Conservation (phyloP, 108 stramenopile genomes). For the Stephanodiscus minutulus region DNA sequence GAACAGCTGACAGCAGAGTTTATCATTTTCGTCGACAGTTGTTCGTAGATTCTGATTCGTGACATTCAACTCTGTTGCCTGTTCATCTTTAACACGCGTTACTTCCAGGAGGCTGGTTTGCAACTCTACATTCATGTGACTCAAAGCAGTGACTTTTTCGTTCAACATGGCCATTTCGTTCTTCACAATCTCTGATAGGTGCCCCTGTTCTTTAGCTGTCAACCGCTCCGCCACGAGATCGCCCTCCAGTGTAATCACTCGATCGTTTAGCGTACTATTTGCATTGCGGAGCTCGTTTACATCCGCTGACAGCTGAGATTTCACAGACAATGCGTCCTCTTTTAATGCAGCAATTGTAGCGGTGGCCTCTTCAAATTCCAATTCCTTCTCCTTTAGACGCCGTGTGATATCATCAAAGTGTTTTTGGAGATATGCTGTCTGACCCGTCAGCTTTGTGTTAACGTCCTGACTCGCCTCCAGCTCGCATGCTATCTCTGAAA, state of each 20-base stretch:
- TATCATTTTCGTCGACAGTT: not conserved
- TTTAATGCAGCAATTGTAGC: not conserved
- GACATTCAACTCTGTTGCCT: not conserved
- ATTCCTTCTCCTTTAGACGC: not conserved
- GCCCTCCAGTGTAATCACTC: not conserved
- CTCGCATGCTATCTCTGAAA: not conserved
- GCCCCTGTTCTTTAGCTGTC: not conserved
- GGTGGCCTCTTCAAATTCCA: not conserved
- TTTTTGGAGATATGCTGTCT: not conserved
- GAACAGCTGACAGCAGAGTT: not conserved
- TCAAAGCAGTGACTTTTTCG: slow-evolving; percentile 10
- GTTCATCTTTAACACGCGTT: slow-evolving; percentile 2
- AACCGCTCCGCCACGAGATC: not conserved
- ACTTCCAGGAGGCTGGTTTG: not conserved
- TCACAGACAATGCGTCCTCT: not conserved
- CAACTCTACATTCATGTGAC: slow-evolving; percentile 9
- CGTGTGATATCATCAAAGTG: not conserved
- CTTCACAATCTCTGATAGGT: slow-evolving; percentile 13
- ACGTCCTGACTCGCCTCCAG: not conserved
- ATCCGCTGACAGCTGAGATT: not conserved
- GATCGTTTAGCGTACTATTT: not conserved
- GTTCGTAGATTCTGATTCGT: no score
- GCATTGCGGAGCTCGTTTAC: not conserved
- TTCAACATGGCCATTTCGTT: slow-evolving; percentile 10
- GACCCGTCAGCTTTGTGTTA: not conserved